Evolutionary conservation across 306 rosid genomes (phyloP), one percentile per base, ranked within the genome.

Genomic region (Acacia acuminata): DNA sequence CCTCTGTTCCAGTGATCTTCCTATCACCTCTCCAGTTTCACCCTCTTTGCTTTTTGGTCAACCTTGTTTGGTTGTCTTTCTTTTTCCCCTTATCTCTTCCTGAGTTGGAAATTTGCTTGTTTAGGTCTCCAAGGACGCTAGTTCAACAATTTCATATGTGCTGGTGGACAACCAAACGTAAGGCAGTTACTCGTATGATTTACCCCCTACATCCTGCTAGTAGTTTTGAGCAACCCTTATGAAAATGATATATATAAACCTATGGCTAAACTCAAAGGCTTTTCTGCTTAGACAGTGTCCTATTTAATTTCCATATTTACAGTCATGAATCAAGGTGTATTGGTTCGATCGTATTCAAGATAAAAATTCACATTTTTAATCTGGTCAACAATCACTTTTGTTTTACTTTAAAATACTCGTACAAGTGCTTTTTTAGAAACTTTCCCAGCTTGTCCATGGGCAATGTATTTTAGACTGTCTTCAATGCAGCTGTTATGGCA

Each of bases 161-260:
- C 85, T 93, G 77, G 96, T 96, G 24, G 99, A 96, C 88, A 89
- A 69, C 50, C 89, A 91, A 87, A 96, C 85, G 99, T 93, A 85
- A 90, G 97, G 60, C 83, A 61, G 67, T 79, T 40, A 17, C 77
- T 78, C 60, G 55, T 42, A 8, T 85, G 45, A 47, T 82, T 81
- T 76, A 27, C 71, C 63, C 76, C 43, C 72, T 47, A 20, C 60
- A 79, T 76, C 30, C 81, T 20, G 45, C 43, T 12, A 5, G 53
- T 17, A 70, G 61, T 60, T 64, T 44, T 44, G 40, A 27, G 24
- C 48, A n/a, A 27, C 27, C 72, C 77, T 75, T 55, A 58, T 24
- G 13, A 40, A n/a, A 70, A 56, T 30, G 25, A 44, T 71, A 47
- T 63, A 19, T 55, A 10, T 72, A 68, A 71, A 56, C 72, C 36